These are phyloP conservation scores for Ustilago trichophora DNA, from an alignment of 1,284 basidiomycete genomes.

Conservation along the genomic window DNA sequence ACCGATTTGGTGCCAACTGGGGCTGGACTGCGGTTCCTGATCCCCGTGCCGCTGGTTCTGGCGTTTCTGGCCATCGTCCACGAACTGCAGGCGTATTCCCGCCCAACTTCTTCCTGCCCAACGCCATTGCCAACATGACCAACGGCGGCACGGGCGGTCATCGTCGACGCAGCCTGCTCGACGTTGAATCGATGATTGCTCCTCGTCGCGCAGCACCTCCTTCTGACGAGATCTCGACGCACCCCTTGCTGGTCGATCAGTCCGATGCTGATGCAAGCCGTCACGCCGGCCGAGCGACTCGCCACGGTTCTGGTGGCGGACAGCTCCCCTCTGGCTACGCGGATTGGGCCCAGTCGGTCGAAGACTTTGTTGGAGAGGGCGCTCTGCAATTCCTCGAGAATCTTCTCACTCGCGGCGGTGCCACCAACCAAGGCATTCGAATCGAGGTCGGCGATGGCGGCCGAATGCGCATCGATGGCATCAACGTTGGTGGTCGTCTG, in stretches of 20 bases:
- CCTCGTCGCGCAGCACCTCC: constrained; percentile 32
- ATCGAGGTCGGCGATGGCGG: constrained; percentile 56
- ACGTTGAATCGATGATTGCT: constrained; percentile 44
- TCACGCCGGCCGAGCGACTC: constrained; percentile 20
- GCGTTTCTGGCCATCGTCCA: constrained; percentile 16
- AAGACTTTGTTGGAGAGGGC: constrained; percentile 82
- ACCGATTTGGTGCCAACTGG: constrained; percentile 65
- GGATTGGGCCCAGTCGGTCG: constrained; percentile 75
- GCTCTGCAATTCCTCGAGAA: constrained; percentile 85
- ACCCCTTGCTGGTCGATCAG: constrained; percentile 80
- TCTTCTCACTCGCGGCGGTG: constrained; percentile 69
- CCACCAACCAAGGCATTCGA: constrained; percentile 45
- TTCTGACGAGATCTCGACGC: constrained; percentile 70
- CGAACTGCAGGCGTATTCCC: constrained; percentile 28
- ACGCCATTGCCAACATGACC: constrained; percentile 24
- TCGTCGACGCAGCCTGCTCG: constrained; percentile 40
- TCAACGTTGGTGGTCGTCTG: constrained; percentile 21
- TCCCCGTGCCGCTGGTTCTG: constrained; percentile 9
- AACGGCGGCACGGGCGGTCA: constrained; percentile 26
- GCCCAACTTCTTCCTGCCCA: constrained; percentile 54
- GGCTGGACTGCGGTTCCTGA: constrained; percentile 53
- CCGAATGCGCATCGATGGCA: constrained; percentile 53
- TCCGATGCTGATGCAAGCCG: constrained; percentile 34
- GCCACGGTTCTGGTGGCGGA: constrained; percentile 11
- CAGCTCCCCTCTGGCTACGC: constrained; percentile 25